A percentile compares a stretch with the other conserved stretches of the same genome.
Conservation (phyloP, 2,329 filamentous ascomycete genomes). For the Clonostachys solani region DNA sequence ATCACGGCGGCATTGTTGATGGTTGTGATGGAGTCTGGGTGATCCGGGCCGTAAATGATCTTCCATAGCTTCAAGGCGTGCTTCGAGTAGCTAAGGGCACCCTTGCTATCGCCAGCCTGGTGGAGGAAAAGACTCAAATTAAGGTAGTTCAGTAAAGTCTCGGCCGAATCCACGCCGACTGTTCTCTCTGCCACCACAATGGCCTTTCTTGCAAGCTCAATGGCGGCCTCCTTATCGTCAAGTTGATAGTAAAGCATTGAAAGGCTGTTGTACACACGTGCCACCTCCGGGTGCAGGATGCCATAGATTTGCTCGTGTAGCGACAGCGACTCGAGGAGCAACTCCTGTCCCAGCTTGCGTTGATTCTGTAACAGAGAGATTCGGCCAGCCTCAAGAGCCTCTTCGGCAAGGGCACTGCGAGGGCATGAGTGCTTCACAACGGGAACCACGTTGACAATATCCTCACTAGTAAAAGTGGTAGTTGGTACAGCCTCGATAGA, state of each 20-base stretch:
- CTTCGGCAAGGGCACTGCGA: slow-evolving; percentile 85
- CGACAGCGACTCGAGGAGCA: slow-evolving; percentile 91
- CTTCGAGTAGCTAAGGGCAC: slow-evolving; percentile 82
- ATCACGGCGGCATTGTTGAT: slow-evolving; percentile 99
- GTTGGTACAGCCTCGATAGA: slow-evolving; percentile 28
- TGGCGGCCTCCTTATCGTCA: slow-evolving; percentile 94
- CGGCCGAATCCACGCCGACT: slow-evolving; percentile 85
- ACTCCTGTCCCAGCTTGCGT: slow-evolving; percentile 91
- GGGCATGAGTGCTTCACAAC: slow-evolving; percentile 92
- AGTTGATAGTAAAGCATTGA: slow-evolving; percentile 96
- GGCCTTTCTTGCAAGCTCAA: slow-evolving; percentile 93
- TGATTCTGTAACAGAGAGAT: slow-evolving; percentile 96
- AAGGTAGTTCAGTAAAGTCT: slow-evolving; percentile 92
- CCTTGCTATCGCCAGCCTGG: slow-evolving; percentile 82
- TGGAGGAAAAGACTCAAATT: slow-evolving; percentile 95
- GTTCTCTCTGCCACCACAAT: slow-evolving; percentile 95
- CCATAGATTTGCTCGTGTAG: slow-evolving; percentile 98
- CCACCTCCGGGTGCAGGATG: slow-evolving; percentile 93
- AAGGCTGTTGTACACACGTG: slow-evolving; percentile 88
- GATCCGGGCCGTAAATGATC: slow-evolving; percentile 87
- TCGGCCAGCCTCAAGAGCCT: slow-evolving; percentile 90
- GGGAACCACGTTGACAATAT: slow-evolving; percentile 90
- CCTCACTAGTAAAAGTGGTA: slow-evolving; percentile 67
- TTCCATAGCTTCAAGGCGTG: slow-evolving; percentile 96
- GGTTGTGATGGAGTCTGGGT: slow-evolving; percentile 97